Base-by-base conservation (phyloP, 345 rosid species). In the Crucihimalaya himalaica region DNA sequence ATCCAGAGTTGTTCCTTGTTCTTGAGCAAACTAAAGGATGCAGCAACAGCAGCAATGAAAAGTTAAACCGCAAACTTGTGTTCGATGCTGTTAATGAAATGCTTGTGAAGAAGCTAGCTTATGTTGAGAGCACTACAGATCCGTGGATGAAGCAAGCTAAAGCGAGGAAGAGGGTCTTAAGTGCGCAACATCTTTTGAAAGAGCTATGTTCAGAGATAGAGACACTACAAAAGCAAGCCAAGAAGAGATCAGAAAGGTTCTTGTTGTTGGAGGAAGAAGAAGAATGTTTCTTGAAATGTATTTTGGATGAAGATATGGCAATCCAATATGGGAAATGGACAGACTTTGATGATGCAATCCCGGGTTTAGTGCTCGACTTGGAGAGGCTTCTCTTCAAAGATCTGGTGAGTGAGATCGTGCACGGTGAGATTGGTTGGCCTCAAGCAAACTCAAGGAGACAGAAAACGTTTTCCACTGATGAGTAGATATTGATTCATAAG, bases 371-470 rank as follows among this genome's bases (percentile, higher is more conserved):
- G 31, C 77, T 95, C 12, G 86, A 87, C 69, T 79, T 92, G 11
- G 99, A 95, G 84, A 68, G 97, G 66, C 68, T 80, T 77, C 75
- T 95, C 47, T 95, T 92, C 81, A 95, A 88, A 79, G 99, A 95
- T 76, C 72, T 92, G 54, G 92, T 92, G 23, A 81, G 83, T 48
- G 97, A 95, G 77, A 82, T 88, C 57, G 87, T 89, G 78, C 83
- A 67, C 5, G 89, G 94, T 29, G 90, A 82, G 70, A 79, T 80
- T 16, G 84, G 74, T 18, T 79, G 77, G 62, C 51, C 58, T 42
- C 81, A 80, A 45, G 53, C 55, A 65, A 87, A 73, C 65, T 72
- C 82, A 45, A 67, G 84, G 10, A 87, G 79, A 76, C 78, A 83
- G 14, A 52, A 83, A 68, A 84, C 68, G 75, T 80, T 84, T 72